Conservation (phyloP, 2,329 filamentous ascomycete species). For the Phialemonium atrogriseum region DNA sequence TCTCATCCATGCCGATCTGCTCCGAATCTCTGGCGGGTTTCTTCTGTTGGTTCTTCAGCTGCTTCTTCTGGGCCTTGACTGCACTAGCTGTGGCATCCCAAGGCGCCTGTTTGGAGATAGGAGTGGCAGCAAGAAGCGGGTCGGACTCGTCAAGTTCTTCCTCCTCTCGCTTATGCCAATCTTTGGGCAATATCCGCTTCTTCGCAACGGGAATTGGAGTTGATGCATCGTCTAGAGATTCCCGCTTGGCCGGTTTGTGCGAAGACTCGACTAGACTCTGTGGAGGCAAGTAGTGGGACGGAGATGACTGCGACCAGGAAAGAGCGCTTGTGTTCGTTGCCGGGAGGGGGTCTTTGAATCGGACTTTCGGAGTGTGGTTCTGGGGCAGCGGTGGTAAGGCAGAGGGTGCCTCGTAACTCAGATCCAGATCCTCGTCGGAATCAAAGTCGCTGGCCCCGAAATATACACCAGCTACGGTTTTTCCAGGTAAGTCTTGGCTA, state of each 20-base stretch:
- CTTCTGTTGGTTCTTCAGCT: conserved; percentile 57
- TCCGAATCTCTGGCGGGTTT: conserved; percentile 31
- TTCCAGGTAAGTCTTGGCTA: conserved; percentile 14
- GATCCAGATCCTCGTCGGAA: conserved; percentile 71
- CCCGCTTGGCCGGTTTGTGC: conserved; percentile 31
- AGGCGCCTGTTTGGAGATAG: conserved; percentile 28
- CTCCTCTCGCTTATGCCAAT: conserved; percentile 23
- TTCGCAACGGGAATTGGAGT: conserved; percentile 36
- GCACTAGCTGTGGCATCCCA: conserved; percentile 72
- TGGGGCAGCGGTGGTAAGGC: conserved; percentile 30
- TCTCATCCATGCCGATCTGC: conserved; percentile 34
- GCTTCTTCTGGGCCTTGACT: conserved; percentile 70
- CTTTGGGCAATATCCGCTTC: conserved; percentile 57
- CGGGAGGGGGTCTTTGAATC: conserved; percentile 9
- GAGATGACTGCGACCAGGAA: conserved; percentile 66
- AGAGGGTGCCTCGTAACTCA: conserved; percentile 55
- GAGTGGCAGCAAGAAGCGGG: conserved; percentile 22
- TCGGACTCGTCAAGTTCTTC: conserved; percentile 20
- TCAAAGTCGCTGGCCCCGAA: conserved; percentile 74
- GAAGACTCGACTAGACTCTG: conserved; percentile 8
- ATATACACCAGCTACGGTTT: conserved; percentile 29
- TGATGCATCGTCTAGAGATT: conserved; percentile 23
- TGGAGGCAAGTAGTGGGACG: conserved; percentile 36
- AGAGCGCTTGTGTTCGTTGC: conserved; percentile 27
- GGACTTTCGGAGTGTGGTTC: too few relatives aligned